phyloP scores from a whole-genome alignment of 257 asterid genomes.

The Osmanthus fragrans region DNA sequence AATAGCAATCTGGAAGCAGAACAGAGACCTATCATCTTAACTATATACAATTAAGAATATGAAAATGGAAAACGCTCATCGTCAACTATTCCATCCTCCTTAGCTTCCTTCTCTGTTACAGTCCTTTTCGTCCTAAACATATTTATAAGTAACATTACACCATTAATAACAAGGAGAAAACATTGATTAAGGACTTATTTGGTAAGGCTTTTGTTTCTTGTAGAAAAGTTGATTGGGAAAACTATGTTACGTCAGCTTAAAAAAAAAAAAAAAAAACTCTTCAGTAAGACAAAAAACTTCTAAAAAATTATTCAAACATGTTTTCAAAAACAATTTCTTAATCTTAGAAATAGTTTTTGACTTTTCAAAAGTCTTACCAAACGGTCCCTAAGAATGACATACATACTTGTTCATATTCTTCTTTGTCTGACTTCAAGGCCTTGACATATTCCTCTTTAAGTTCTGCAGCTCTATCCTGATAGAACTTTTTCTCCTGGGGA shows the following conservation, averaged over 20 bases:
- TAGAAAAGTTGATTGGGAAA: too few relatives aligned
- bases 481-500: slow-evolving; percentile 61
- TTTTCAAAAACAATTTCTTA: too few relatives aligned
- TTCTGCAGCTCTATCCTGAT: slow-evolving; percentile 70
- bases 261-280: too few relatives aligned
- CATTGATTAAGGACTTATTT: not conserved
- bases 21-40: not conserved
- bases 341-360: too few relatives aligned
- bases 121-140: slow-evolving; percentile 37
- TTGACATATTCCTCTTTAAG: slow-evolving; percentile 67
- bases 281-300: too few relatives aligned
- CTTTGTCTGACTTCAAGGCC: slow-evolving; percentile 32
- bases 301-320: not conserved
- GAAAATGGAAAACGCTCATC: slow-evolving; percentile 23
- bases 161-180: not conserved
- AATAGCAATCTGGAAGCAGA: not conserved
- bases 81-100: slow-evolving; percentile 31
- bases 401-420: slow-evolving; percentile 41
- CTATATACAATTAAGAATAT: slow-evolving; percentile 38
- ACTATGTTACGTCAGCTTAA: too few relatives aligned
- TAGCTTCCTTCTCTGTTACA: slow-evolving; percentile 12
- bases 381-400: not conserved
- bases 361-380: too few relatives aligned
- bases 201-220: too few relatives aligned
- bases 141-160: not conserved